These are phyloP conservation scores for Venturia aucupariae DNA, from an alignment of 2,329 filamentous ascomycete species.

Conservation along the genomic window DNA sequence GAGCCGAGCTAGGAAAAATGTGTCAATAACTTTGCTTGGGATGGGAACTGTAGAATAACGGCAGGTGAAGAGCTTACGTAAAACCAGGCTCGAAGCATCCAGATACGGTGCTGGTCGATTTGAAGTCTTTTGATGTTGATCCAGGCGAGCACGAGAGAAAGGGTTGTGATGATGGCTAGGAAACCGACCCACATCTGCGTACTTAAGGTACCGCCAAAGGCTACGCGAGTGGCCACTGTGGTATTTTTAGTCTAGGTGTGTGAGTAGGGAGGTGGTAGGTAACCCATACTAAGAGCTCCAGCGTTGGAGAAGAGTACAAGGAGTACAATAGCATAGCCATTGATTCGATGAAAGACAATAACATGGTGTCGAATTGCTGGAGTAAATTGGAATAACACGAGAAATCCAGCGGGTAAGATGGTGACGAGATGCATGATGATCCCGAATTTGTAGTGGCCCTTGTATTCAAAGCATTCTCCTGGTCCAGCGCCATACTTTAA, in stretches of 20 bases:
- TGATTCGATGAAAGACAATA: conserved; percentile 49
- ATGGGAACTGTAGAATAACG: not conserved
- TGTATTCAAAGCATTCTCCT: not conserved
- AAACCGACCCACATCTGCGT: conserved; percentile 38
- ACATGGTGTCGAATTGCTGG: conserved; percentile 37
- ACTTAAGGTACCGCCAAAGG: conserved; percentile 47
- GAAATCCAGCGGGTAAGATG: conserved; percentile 31
- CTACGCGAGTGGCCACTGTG: conserved; percentile 42
- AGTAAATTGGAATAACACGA: conserved; percentile 34
- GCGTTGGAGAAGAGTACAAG: conserved; percentile 39
- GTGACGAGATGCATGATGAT: conserved; percentile 35
- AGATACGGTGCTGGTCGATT: conserved; percentile 54
- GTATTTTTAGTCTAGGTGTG: conserved; percentile 21
- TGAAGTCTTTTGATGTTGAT: conserved; percentile 51
- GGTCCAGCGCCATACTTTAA: conserved; percentile 14
- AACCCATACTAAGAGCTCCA: conserved; percentile 22
- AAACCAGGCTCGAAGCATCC: conserved; percentile 47
- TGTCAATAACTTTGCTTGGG: not conserved
- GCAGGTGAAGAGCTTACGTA: not conserved
- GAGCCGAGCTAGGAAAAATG: not conserved
- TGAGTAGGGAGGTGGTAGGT: not conserved
- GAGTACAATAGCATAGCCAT: conserved; percentile 46
- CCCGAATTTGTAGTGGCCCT: conserved; percentile 16
- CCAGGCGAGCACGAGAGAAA: conserved; percentile 38
- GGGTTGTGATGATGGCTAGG: conserved; percentile 37